phyloP scores from a whole-genome alignment of 129 eudicot genomes.

The Lactuca saligna region DNA sequence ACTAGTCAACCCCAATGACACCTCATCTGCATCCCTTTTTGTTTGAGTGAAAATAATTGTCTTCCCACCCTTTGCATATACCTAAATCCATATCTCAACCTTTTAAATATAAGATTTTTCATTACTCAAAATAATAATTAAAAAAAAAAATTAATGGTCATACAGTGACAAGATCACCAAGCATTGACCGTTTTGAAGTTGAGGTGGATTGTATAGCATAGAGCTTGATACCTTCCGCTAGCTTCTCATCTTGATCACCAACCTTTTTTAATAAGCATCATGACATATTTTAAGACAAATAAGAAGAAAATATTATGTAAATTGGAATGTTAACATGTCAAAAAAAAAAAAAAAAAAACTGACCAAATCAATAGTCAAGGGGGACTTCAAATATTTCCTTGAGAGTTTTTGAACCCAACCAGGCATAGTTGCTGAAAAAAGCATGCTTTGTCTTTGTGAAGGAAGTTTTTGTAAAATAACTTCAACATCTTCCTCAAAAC shows the following conservation, averaged over 20 bases:
- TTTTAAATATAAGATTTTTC: background rate
- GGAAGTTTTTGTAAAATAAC: constrained; percentile 69
- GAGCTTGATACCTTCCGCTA: constrained; percentile 93
- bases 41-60: constrained; percentile 92
- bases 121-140: background rate
- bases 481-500: constrained; percentile 96
- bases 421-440: constrained; percentile 98
- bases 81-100: constrained; percentile 38
- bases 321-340: background rate
- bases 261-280: constrained; percentile 42
- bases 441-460: constrained; percentile 84
- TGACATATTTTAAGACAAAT: background rate
- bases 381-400: constrained; percentile 61
- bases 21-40: constrained; percentile 96
- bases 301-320: constrained; percentile 10
- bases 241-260: constrained; percentile 87
- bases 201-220: constrained; percentile 72
- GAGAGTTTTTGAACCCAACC: constrained; percentile 83
- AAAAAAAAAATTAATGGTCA: background rate
- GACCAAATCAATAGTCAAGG: constrained; percentile 90
- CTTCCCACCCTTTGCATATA: constrained; percentile 96
- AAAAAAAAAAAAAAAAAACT: constrained; percentile 14
- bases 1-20: constrained; percentile 70
- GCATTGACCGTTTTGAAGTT: constrained; percentile 74
- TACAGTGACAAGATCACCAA: constrained; percentile 86